Evolutionary conservation across 23 red algal genomes (phyloP).

Genomic region (Rhodosorus marinus): DNA sequence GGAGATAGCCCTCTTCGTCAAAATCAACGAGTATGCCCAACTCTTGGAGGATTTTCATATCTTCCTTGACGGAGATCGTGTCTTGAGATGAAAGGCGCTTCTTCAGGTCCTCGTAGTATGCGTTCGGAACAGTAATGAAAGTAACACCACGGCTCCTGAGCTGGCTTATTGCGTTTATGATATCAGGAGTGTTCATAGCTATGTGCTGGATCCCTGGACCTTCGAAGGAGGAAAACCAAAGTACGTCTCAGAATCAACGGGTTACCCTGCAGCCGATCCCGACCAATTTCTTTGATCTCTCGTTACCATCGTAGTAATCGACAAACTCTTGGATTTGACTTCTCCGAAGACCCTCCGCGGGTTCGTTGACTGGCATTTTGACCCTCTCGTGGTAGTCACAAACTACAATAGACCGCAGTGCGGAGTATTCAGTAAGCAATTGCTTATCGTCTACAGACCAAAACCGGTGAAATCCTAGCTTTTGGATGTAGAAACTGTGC

Average conservation of each 20-base stretch:
- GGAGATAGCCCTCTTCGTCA: slow-evolving; percentile 69
- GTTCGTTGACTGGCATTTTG: slow-evolving; percentile 96
- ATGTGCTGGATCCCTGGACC: slow-evolving; percentile 96
- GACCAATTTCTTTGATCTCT: no score
- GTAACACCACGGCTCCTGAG: slow-evolving; percentile 49
- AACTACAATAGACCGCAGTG: slow-evolving; percentile 70
- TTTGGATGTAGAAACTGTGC: slow-evolving; percentile 66
- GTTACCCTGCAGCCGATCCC: no score
- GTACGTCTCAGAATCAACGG: no score
- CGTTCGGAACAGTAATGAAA: slow-evolving; percentile 67
- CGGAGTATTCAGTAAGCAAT: slow-evolving; percentile 88
- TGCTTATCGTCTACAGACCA: slow-evolving; percentile 94
- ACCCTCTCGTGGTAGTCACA: slow-evolving; percentile 52
- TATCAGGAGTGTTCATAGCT: slow-evolving; percentile 61
- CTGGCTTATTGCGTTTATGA: slow-evolving; percentile 33
- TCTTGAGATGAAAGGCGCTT: slow-evolving; percentile 12
- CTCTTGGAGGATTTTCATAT: slow-evolving; percentile 29
- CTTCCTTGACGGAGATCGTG: slow-evolving; percentile 15
- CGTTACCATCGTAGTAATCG: slow-evolving; percentile 93
- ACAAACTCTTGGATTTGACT: slow-evolving; percentile 89
- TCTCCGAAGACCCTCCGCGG: slow-evolving; percentile 33
- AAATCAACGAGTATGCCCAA: slow-evolving; percentile 88
- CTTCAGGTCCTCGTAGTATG: slow-evolving; percentile 68
- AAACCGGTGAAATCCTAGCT: slow-evolving; percentile 78
- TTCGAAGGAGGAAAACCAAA: no score